Evolutionary conservation across 352 stramenopile genomes (phyloP), one percentile per base, ranked within the genome.

Genomic region (Pilasporangium apinafurcum): DNA sequence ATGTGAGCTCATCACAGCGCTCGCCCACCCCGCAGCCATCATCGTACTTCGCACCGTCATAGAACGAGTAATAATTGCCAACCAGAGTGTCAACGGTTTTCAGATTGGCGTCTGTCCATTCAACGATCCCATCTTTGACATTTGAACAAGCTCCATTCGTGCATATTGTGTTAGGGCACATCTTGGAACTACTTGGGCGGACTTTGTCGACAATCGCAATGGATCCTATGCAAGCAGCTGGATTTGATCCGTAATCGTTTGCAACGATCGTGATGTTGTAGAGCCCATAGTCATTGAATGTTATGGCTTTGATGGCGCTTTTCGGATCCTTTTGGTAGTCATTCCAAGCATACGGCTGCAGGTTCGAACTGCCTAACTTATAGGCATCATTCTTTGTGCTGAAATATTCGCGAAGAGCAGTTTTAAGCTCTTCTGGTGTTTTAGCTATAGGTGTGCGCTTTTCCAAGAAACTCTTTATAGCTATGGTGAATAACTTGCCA

Each of bases 191-290:
- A n/a, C 40, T 48, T 3, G 76, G 76, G 24, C 72, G 72, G 46
- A 62, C 62, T 1, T 75, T 47, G 38, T 88, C 76, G 3, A 80
- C 56, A n/a, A 88, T 66, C 0, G 65, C 53, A 5, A 88, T 42
- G 33, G 72, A 88, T 4, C 69, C 76, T 4, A 48, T 32, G 42
- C 72, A 88, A 32, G 48, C 62, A 2, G 71, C 54, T 1, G 58
- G 40, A 0, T 32, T 53, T 10, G 47, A 62, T n/a, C n/a, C n/a
- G 44, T 82, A 84, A 46, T 88, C 72, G 36, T 64, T 59, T 5
- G 72, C 72, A 9, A 54, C 50, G n/a, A 86, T 28, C 17, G 53
- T 37, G 24, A 88, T 56, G 1, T 56, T 26, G 53, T 86, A 88
- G 44, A 79, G 76, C 29, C 75, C 72, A 24, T 74, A 83, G 0